Evolutionary conservation across 2,329 filamentous ascomycete species (phyloP), one percentile per base, ranked within the genome.

Genomic region (Trichoderma aggressivum): DNA sequence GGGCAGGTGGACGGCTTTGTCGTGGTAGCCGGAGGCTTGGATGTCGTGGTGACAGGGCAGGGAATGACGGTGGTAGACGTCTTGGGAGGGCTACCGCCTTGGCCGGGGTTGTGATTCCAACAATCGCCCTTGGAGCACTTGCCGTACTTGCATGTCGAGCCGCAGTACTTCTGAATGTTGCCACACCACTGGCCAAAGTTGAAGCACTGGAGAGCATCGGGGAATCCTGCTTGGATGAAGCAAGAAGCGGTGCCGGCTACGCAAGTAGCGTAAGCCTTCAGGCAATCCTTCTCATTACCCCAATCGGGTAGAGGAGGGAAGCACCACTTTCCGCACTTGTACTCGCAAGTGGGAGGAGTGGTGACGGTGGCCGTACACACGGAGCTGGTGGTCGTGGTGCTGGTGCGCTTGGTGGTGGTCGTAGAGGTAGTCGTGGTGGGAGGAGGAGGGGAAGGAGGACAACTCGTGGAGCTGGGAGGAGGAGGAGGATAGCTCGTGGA

Each of bases 311-410:
- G 77, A 16, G 85, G 81, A 59, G 81, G 81, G 47, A 82, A 83
- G 76, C 86, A 88, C 86, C 86, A 89, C 72, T 82, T 83, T 61
- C 87, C 87, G 73, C 84, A 85, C 74, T 84, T 80, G 78, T 86
- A 88, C 76, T 88, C 86, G 78, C 86, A 88, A 34, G 79, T 81
- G 61, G 84, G 78, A 11, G 85, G 83, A 28, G 82, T 77, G 12
- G 82, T 81, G 28, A 80, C 77, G 28, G 84, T 87, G 61, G 82
- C 79, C 11, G 83, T 86, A 78, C 86, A 88, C 66, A 85, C 77
- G n/a, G 82, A 76, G 50, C 79, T 78, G 32, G 77, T 79, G 18
- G 81, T 82, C 8, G 30, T 82, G 12, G 73, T 75, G 59, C 74
- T 72, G 18, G 64, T 72, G 60, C 72, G 66, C 58, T 73, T 71